Evolutionary conservation across 345 rosid genomes (phyloP).

Genomic region (Anastatica hierochuntica): DNA sequence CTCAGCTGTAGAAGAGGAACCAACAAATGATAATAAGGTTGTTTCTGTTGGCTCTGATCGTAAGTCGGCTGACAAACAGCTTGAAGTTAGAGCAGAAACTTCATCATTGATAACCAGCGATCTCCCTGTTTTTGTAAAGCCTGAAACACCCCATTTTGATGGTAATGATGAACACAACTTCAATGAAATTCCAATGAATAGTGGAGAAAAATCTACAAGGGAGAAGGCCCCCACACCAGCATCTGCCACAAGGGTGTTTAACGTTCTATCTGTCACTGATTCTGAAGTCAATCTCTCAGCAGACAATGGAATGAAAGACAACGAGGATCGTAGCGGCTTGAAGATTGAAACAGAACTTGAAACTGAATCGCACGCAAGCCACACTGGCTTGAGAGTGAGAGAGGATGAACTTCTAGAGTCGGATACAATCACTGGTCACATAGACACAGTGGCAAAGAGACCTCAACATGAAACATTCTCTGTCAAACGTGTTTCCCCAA

Average conservation of each 20-base stretch:
- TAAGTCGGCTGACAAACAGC: constrained; percentile 15
- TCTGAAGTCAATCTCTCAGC: constrained; percentile 17
- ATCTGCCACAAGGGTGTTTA: constrained; percentile 13
- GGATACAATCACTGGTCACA: constrained; percentile 5
- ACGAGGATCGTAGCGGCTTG: constrained; percentile 14
- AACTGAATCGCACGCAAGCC: constrained; percentile 21
- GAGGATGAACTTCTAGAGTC: constrained; percentile 19
- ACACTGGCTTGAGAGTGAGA: constrained; percentile 16
- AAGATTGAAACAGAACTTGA: constrained; percentile 14
- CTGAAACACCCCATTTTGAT: constrained; percentile 37
- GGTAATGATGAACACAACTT: constrained; percentile 24
- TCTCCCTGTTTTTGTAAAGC: constrained; percentile 24
- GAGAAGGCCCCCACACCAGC: constrained; percentile 15
- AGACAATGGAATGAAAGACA: constrained; percentile 16
- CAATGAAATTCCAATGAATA: constrained; percentile 15
- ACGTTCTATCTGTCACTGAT: constrained; percentile 17
- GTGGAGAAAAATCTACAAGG: constrained; percentile 15
- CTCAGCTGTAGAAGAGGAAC: constrained; percentile 20
- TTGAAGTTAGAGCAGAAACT: constrained; percentile 19
- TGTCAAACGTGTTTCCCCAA: constrained; percentile 6
- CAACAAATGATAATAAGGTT: constrained; percentile 13
- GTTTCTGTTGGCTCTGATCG: constrained; percentile 25
- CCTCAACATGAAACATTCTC: constrained; percentile 10
- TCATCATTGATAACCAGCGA: constrained; percentile 21
- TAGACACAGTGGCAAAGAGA: constrained; percentile 9